Evolutionary conservation across 495 filamentous ascomycete species (phyloP).

Genomic region (Trichoderma virens): DNA sequence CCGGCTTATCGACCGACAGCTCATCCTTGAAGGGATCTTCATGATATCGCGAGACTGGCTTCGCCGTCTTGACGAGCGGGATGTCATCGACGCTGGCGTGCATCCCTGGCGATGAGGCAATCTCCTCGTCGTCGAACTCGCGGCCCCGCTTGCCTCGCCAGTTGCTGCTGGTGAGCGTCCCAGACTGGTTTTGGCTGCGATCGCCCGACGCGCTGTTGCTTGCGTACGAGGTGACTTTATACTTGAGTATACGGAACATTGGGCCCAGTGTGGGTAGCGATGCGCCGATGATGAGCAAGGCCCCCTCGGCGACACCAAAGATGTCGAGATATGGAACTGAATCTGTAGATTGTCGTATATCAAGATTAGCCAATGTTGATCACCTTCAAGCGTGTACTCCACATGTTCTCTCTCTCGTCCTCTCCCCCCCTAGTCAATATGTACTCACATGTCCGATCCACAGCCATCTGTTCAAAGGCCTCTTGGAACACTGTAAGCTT

Average conservation of each 20-base stretch:
- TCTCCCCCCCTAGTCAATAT: slow-evolving; percentile 5
- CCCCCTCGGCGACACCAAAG: slow-evolving; percentile 21
- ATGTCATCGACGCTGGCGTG: slow-evolving; percentile 20
- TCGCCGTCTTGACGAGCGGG: slow-evolving; percentile 15
- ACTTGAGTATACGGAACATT: slow-evolving; percentile 17
- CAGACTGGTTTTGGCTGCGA: slow-evolving; percentile 11
- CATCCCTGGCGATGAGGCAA: slow-evolving; percentile 14
- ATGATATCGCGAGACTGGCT: background rate
- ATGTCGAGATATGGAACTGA: slow-evolving; percentile 23
- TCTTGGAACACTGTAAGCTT: slow-evolving; percentile 18
- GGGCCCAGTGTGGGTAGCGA: slow-evolving; percentile 23
- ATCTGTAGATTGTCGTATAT: slow-evolving; percentile 9
- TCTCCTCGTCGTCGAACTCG: slow-evolving; percentile 11
- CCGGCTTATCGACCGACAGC: background rate
- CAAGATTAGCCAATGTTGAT: background rate
- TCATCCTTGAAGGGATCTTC: slow-evolving; percentile 2
- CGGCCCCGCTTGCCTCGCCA: slow-evolving; percentile 13
- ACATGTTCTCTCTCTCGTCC: background rate
- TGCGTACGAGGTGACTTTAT: slow-evolving; percentile 17
- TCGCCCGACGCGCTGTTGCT: slow-evolving; percentile 13
- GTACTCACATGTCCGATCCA: slow-evolving; percentile 22
- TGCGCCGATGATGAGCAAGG: slow-evolving; percentile 23
- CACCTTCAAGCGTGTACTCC: no score
- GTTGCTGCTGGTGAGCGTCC: slow-evolving; percentile 13
- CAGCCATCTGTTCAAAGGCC: slow-evolving; percentile 14